These are phyloP conservation scores for Crotalaria pallida DNA, from an alignment of 306 rosid species.

Conservation along the genomic window DNA sequence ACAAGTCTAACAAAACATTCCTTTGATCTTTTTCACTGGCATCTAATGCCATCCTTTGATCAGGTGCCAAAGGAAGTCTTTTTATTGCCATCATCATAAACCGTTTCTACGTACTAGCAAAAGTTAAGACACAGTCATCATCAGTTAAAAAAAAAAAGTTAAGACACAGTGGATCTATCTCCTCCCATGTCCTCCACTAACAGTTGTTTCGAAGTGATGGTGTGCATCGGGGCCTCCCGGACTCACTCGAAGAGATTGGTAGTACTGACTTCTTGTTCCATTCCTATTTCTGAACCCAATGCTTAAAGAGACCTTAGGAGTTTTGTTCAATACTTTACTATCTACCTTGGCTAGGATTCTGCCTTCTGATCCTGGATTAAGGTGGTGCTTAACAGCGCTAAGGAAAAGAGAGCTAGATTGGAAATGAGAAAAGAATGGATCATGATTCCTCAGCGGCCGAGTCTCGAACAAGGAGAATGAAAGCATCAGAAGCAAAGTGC, in stretches of 20 bases:
- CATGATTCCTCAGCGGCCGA: constrained; percentile 11
- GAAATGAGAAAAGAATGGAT: constrained; percentile 16
- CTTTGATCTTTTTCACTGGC: background rate
- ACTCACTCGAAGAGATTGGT: constrained; percentile 20
- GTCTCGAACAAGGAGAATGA: constrained; percentile 21
- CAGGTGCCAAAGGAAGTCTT: background rate
- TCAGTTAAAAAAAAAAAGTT: no score
- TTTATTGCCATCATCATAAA: background rate
- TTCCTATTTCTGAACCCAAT: constrained; percentile 19
- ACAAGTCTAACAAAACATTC: constrained; percentile 13
- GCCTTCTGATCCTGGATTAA: constrained; percentile 7
- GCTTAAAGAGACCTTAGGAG: constrained; percentile 14
- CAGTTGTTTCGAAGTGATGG: constrained; percentile 26
- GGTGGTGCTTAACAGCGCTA: constrained; percentile 21
- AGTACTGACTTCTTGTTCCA: constrained; percentile 14
- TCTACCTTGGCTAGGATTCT: constrained; percentile 11
- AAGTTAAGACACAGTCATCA: background rate
- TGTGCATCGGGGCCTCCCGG: constrained; percentile 50
- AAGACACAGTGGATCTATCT: background rate
- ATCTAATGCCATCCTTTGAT: background rate
- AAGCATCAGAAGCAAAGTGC: constrained; percentile 24
- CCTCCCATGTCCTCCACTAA: constrained; percentile 7
- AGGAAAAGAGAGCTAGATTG: background rate
- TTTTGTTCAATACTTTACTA: background rate
- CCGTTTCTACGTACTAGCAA: background rate